A percentile compares a stretch with the other conserved stretches of the same genome.
Evolutionary conservation across 2,329 filamentous ascomycete genomes (phyloP).

Genomic region (Clathrospora elynae): DNA sequence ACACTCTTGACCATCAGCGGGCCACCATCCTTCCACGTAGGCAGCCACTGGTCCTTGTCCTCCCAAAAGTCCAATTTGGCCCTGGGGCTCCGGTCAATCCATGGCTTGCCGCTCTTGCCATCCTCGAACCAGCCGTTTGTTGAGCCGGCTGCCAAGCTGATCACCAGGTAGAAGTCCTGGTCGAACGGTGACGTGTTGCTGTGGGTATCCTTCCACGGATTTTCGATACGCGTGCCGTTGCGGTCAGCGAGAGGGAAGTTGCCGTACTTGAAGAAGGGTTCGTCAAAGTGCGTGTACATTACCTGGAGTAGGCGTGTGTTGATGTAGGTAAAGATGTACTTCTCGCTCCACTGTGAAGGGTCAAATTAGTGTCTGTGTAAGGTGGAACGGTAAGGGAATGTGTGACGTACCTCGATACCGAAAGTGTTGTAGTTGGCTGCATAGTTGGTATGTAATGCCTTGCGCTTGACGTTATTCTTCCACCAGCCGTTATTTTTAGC

Average conservation of each 20-base stretch:
- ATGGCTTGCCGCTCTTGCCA: conserved; percentile 73
- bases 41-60: conserved; percentile 66
- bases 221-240: conserved; percentile 68
- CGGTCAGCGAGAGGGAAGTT: conserved; percentile 66
- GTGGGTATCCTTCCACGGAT: conserved; percentile 68
- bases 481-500: conserved; percentile 76
- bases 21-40: conserved; percentile 69
- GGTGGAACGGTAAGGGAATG: neutral
- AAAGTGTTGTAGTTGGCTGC: conserved; percentile 72
- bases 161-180: conserved; percentile 73
- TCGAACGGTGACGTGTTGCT: conserved; percentile 73
- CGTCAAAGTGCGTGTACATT: conserved; percentile 73
- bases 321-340: conserved; percentile 86
- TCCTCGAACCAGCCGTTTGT: conserved; percentile 87
- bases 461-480: conserved; percentile 78
- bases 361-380: conserved; percentile 5
- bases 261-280: conserved; percentile 70
- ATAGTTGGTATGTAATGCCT: conserved; percentile 76
- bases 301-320: conserved; percentile 80
- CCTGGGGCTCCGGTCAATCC: conserved; percentile 70
- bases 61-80: conserved; percentile 80
- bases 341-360: conserved; percentile 69
- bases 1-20: conserved; percentile 73
- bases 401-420: conserved; percentile 65
- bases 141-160: conserved; percentile 76